phyloP scores from a whole-genome alignment of 1,139 yeast genomes.

The Casaregolazyma lundiana region DNA sequence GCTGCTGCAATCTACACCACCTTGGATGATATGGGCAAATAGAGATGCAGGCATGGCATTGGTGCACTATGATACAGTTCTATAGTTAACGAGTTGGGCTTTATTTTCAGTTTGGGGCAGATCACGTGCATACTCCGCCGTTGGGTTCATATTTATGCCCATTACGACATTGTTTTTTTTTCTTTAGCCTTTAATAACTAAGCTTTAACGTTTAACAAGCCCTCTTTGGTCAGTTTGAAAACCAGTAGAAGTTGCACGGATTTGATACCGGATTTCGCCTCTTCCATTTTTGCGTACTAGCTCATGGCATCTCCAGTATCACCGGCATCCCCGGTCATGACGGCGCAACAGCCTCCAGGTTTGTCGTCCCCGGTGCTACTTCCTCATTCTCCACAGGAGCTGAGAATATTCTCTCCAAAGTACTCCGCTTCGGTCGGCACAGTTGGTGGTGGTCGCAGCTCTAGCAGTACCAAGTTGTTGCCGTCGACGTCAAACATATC shows the following conservation, averaged over 20 bases:
- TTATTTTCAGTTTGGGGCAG: not conserved
- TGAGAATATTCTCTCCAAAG: constrained; percentile 9
- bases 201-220: constrained; percentile 12
- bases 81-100: not conserved
- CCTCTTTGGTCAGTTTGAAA: constrained; percentile 17
- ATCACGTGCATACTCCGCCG: not conserved
- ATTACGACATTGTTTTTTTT: not conserved
- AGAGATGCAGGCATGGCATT: constrained; percentile 59
- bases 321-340: constrained; percentile 16
- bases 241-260: no score
- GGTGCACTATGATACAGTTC: not conserved
- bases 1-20: constrained; percentile 59
- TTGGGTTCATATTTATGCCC: not conserved
- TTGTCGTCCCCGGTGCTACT: constrained; percentile 19
- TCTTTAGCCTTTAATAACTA: not conserved
- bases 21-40: constrained; percentile 61
- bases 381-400: constrained; percentile 20
- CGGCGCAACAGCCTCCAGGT: constrained; percentile 12
- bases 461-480: constrained; percentile 12
- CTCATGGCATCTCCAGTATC: constrained; percentile 16
- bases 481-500: constrained; percentile 24
- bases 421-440: constrained; percentile 8
- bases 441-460: constrained; percentile 6
- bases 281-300: not conserved
- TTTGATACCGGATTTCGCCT: no score